Conservation (phyloP, 1,284 basidiomycete species). For the Sanghuangporus sanghuang region DNA sequence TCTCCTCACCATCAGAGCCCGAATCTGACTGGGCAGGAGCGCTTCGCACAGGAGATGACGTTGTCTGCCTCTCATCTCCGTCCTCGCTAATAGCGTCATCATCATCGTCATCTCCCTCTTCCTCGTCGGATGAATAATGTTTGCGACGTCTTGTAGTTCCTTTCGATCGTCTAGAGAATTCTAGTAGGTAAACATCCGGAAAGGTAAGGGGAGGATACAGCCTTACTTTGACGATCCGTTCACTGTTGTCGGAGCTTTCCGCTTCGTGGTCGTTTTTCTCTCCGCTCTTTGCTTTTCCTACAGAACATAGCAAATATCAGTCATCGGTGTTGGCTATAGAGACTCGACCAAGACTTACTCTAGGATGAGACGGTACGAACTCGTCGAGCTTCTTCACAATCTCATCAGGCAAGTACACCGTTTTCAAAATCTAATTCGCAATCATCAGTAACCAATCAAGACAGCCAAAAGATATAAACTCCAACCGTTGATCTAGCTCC, state of each 20-base stretch:
- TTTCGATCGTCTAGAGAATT: constrained; percentile 9
- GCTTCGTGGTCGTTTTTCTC: constrained; percentile 14
- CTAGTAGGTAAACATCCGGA: not conserved
- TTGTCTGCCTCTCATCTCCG: constrained; percentile 1
- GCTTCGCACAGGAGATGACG: constrained; percentile 11
- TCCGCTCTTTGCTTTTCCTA: constrained; percentile 13
- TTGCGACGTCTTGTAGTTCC: constrained; percentile 23
- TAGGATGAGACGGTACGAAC: constrained; percentile 18
- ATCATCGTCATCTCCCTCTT: constrained; percentile 19
- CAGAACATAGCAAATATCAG: not conserved
- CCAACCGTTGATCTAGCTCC: constrained; percentile 55
- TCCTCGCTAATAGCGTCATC: constrained; percentile 9
- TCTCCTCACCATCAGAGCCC: constrained; percentile 6
- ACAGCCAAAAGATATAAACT: constrained; percentile 23
- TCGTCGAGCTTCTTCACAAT: constrained; percentile 51
- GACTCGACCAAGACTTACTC: not conserved
- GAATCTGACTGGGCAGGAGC: constrained; percentile 4
- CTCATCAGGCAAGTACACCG: constrained; percentile 59
- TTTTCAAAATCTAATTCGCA: constrained; percentile 50
- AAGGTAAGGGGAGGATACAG: not conserved
- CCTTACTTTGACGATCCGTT: constrained; percentile 14
- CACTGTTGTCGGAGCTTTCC: constrained; percentile 14
- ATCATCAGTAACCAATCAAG: not conserved
- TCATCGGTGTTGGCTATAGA: not conserved
- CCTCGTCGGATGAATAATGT: constrained; percentile 19